Percentiles rank a stretch among this genome's conserved stretches.
These are phyloP conservation scores for Verbena officinalis DNA, from an alignment of 257 asterid genomes.

Conservation along the genomic window DNA sequence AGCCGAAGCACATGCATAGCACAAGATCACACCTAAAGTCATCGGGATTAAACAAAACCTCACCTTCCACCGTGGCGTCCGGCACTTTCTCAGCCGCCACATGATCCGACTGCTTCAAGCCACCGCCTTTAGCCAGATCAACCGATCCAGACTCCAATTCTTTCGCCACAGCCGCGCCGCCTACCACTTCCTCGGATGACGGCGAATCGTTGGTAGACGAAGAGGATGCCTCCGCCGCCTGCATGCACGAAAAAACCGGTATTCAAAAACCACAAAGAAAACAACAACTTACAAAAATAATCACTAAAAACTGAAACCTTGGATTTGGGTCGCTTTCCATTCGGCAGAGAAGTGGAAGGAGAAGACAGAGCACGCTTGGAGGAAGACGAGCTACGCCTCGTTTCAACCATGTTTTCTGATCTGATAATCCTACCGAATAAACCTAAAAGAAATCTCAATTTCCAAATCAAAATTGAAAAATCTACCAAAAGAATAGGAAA, in stretches of 20 bases:
- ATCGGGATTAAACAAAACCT: slow-evolving; percentile 33
- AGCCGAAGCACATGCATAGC: slow-evolving; percentile 34
- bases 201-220: slow-evolving; percentile 62
- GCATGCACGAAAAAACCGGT: slow-evolving; percentile 41
- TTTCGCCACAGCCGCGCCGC: slow-evolving; percentile 34
- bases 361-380: slow-evolving; percentile 71
- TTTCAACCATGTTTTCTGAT: slow-evolving; percentile 71
- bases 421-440: slow-evolving; percentile 18
- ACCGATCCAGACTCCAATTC: slow-evolving; percentile 70
- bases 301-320: slow-evolving; percentile 55
- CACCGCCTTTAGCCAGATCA: slow-evolving; percentile 58
- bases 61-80: slow-evolving; percentile 49
- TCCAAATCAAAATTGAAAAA: slow-evolving; percentile 27
- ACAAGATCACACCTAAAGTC: slow-evolving; percentile 30
- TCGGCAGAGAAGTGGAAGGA: slow-evolving; percentile 57
- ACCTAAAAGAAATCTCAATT: not conserved
- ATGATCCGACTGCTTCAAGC: slow-evolving; percentile 44
- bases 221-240: slow-evolving; percentile 75
- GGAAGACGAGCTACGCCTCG: slow-evolving; percentile 80
- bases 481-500: slow-evolving; percentile 1
- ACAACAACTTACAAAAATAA: not conserved
- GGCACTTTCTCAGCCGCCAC: slow-evolving; percentile 43
- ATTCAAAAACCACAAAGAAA: slow-evolving; percentile 22
- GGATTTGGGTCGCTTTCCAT: slow-evolving; percentile 84
- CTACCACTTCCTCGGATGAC: slow-evolving; percentile 43